phyloP scores from a whole-genome alignment of 257 asterid species.

The Lycium barbarum region DNA sequence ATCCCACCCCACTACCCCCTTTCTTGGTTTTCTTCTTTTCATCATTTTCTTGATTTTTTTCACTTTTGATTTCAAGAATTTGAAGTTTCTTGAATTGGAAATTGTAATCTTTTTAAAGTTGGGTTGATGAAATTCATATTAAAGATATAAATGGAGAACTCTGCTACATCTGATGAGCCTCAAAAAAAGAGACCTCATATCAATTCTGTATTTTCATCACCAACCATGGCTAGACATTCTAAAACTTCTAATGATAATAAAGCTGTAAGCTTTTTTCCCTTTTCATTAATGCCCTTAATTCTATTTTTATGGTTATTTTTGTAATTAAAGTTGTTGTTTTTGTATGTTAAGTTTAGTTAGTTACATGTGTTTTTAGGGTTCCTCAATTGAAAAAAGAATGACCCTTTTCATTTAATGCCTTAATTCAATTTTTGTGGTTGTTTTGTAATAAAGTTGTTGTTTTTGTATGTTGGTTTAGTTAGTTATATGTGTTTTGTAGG shows the following conservation, averaged over 20 bases:
- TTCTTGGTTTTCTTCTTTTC: neutral
- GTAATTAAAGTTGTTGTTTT: neutral
- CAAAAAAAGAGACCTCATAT: constrained; percentile 74
- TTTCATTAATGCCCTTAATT: neutral
- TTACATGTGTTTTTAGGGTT: neutral
- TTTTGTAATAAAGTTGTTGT: neutral
- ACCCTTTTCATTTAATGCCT: neutral
- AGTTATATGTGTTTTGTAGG: neutral
- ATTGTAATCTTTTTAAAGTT: neutral
- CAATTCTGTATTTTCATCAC: constrained; percentile 49
- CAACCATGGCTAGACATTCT: constrained; percentile 64
- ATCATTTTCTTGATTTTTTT: neutral
- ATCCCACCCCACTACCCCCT: no score
- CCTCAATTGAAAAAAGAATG: neutral
- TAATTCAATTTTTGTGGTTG: neutral
- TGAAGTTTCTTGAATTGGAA: neutral
- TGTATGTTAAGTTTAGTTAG: neutral
- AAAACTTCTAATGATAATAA: constrained; percentile 60
- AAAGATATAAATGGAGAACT: constrained; percentile 31
- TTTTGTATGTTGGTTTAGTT: neutral
- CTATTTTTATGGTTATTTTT: neutral
- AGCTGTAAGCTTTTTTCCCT: constrained; percentile 49
- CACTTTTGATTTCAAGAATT: neutral
- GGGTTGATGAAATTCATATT: constrained; percentile 15
- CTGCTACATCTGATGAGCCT: constrained; percentile 60